These are phyloP conservation scores for Onygenales sp. DNA, from an alignment of 2,329 filamentous ascomycete genomes.

Conservation along the genomic window DNA sequence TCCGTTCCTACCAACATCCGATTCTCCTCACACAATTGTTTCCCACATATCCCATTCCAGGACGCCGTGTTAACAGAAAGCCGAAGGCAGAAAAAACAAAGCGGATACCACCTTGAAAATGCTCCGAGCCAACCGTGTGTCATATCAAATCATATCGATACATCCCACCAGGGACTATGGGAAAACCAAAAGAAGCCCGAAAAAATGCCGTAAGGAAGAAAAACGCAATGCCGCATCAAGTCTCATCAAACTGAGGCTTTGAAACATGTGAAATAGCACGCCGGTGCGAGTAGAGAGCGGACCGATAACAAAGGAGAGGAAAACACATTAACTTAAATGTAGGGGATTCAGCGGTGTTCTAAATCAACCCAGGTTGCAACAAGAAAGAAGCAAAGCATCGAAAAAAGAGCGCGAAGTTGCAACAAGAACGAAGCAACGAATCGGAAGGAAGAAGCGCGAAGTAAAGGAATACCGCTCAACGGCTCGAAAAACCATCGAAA, in stretches of 20 bases:
- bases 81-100: neutral
- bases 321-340: neutral
- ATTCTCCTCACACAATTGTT: constrained; percentile 1
- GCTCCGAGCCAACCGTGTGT: constrained; percentile 2
- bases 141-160: constrained; percentile 3
- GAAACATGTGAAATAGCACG: neutral
- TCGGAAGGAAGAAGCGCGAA: no score
- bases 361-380: no score
- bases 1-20: neutral
- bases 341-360: no score
- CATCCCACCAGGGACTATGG: neutral
- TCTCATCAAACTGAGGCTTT: neutral
- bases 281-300: neutral
- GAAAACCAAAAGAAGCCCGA: neutral
- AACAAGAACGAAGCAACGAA: no score
- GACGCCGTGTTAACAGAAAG: constrained; percentile 1
- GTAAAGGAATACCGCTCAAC: no score
- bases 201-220: neutral
- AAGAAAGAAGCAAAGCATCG: no score
- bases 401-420: no score
- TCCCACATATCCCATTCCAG: neutral
- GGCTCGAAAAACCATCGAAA: neutral
- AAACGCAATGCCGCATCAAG: neutral
- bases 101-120: neutral
- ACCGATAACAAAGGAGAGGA: neutral